Percentiles rank a stretch among this genome's conserved stretches.
phyloP scores from a whole-genome alignment of 441 rosid species.

The Gossypium davidsonii region DNA sequence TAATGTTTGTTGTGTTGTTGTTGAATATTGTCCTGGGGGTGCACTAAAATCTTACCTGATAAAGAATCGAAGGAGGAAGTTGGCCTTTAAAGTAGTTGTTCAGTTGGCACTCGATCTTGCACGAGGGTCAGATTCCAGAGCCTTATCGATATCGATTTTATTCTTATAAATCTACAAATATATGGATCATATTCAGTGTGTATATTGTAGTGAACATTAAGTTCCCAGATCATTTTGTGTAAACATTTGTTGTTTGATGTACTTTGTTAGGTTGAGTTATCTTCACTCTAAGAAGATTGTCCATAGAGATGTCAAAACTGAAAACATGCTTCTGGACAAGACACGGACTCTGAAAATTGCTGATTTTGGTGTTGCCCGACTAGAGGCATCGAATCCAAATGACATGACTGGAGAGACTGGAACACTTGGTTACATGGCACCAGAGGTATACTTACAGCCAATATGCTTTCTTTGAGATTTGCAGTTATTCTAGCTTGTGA shows the following conservation, averaged over 20 bases:
- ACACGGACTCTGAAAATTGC: constrained; percentile 61
- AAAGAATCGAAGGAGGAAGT: constrained; percentile 59
- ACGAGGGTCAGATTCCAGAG: constrained; percentile 44
- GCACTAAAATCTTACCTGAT: constrained; percentile 61
- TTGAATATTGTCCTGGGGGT: constrained; percentile 68
- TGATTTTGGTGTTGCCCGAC: constrained; percentile 72
- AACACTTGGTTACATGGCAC: constrained; percentile 80
- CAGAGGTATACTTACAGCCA: constrained; percentile 41
- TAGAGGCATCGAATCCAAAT: constrained; percentile 67
- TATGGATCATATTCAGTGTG: neutral
- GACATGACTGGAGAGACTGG: constrained; percentile 87
- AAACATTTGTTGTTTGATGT: neutral
- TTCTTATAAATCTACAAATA: neutral
- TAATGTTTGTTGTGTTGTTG: constrained; percentile 60
- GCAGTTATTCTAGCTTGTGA: neutral
- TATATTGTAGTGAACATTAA: neutral
- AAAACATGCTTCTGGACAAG: constrained; percentile 71
- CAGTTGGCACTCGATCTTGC: constrained; percentile 71
- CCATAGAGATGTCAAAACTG: constrained; percentile 75
- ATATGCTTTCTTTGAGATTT: constrained; percentile 5
- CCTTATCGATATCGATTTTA: neutral
- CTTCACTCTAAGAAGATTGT: constrained; percentile 63
- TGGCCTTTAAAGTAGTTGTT: constrained; percentile 62
- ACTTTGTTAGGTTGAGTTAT: constrained; percentile 47
- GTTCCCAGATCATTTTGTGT: neutral